Evolutionary conservation across 352 stramenopile genomes (phyloP), one percentile per base, ranked within the genome.

Genomic region (Phytopythium helicoides): DNA sequence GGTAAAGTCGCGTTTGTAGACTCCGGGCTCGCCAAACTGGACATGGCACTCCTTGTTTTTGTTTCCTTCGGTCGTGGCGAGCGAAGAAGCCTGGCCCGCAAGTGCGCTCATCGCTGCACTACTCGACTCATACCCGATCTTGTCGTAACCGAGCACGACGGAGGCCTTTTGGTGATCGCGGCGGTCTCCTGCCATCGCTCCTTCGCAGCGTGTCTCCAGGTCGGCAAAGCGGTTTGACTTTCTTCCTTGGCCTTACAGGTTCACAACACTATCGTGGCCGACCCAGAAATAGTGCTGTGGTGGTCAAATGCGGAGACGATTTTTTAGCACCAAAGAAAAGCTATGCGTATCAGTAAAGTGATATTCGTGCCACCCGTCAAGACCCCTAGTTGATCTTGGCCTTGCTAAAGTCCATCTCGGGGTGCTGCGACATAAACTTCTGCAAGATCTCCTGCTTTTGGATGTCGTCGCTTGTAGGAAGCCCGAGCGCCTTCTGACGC

Each of bases 321-420:
- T n/a, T n/a, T 33, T 33, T 33, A 9, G 9, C 28, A 10, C 5
- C 28, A 9, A 33, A 33, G 28, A 33, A 33, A 33, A 10, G 28
- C 28, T 33, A 9, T 9, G 28, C 28, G n/a, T n/a, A n/a, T n/a
- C n/a, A n/a, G n/a, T n/a, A n/a, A n/a, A n/a, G n/a, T n/a, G n/a
- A n/a, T n/a, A n/a, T n/a, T n/a, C n/a, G n/a, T n/a, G n/a, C n/a
- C n/a, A n/a, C n/a, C n/a, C n/a, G n/a, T n/a, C n/a, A n/a, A n/a
- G n/a, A n/a, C n/a, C n/a, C 36, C 82, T 84, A 98, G 57, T 83
- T 96, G 59, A 99, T 92, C 69, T 99, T 99, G 52, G 96, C 96
- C 57, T 99, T 98, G 67, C 76, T 97, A 64, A 99, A 99, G 71
- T 99, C 97, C 91, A 99, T 98, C 72, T 99, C 97, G 0, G 97